Evolutionary conservation across 371 early-diverging fungal genomes (phyloP).

Genomic region (Batkoa obscura): DNA sequence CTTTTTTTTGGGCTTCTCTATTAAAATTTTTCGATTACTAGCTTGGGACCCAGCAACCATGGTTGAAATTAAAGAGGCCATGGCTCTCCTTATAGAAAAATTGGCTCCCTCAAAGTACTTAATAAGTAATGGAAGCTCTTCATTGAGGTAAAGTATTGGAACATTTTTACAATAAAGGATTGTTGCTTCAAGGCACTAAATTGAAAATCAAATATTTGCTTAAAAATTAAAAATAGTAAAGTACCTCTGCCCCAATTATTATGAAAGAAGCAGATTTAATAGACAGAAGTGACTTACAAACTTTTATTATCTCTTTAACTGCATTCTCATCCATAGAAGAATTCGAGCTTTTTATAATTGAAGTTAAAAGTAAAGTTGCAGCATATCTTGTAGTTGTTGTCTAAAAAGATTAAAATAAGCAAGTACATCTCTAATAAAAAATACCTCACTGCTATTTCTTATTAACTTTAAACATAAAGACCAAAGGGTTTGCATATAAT

Average conservation of each 20-base stretch:
- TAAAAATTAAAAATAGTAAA: background rate
- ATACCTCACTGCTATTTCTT: constrained; percentile 1
- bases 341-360: background rate
- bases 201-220: background rate
- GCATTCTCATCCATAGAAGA: background rate
- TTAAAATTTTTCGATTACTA: background rate
- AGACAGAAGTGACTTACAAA: background rate
- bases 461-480: background rate
- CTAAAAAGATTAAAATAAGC: background rate
- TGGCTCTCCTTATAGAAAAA: background rate
- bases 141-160: background rate
- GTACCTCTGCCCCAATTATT: constrained; percentile 1
- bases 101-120: background rate
- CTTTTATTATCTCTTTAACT: background rate
- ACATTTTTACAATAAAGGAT: background rate
- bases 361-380: background rate
- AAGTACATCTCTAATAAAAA: background rate
- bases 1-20: constrained; percentile 2
- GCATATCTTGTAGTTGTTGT: background rate
- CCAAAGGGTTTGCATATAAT: background rate
- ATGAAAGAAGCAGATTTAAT: background rate
- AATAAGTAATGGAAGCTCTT: background rate
- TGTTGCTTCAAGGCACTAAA: background rate
- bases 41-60: constrained; percentile 5
- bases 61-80: background rate